Percentiles rank a stretch among this genome's conserved stretches.
Evolutionary conservation across 306 rosid species (phyloP).

Genomic region (Erythrophleum fordii): DNA sequence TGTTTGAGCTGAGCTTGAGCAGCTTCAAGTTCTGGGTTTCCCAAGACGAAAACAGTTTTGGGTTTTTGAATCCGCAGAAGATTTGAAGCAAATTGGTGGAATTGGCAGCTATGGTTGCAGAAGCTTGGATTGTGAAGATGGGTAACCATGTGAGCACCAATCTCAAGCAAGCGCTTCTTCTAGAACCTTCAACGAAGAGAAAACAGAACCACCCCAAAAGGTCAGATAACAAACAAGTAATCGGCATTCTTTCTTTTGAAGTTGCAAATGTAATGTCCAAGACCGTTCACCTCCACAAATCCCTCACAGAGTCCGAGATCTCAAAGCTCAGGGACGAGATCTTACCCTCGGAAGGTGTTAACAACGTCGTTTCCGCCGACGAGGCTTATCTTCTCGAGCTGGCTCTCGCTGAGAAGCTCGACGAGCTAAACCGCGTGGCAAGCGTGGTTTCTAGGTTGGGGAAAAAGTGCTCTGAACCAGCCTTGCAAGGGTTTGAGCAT

Average conservation of each 20-base stretch:
- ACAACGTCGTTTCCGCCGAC: slow-evolving; percentile 74
- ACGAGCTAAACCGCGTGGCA: slow-evolving; percentile 83
- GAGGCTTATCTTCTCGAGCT: slow-evolving; percentile 78
- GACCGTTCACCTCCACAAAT: slow-evolving; percentile 76
- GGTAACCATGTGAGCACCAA: slow-evolving; percentile 91
- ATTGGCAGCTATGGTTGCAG: slow-evolving; percentile 80
- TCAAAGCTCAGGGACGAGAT: slow-evolving; percentile 78
- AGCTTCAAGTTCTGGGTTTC: slow-evolving; percentile 22
- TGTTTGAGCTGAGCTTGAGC: not conserved
- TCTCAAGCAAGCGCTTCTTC: slow-evolving; percentile 79
- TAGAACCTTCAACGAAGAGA: slow-evolving; percentile 63
- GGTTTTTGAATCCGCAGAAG: slow-evolving; percentile 2
- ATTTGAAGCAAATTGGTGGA: slow-evolving; percentile 38
- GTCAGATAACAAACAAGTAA: slow-evolving; percentile 40
- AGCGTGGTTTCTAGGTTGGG: slow-evolving; percentile 87
- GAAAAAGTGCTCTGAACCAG: slow-evolving; percentile 80
- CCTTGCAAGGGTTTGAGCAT: slow-evolving; percentile 95
- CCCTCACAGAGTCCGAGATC: slow-evolving; percentile 76
- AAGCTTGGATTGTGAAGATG: slow-evolving; percentile 94
- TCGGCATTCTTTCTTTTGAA: slow-evolving; percentile 95
- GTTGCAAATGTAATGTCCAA: slow-evolving; percentile 93
- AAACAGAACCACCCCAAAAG: slow-evolving; percentile 44
- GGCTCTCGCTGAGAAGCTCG: slow-evolving; percentile 84
- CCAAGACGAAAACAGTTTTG: not conserved
- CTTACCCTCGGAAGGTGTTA: slow-evolving; percentile 76